Evolutionary conservation across 345 rosid species (phyloP).

Genomic region (Bretschneidera sinensis): DNA sequence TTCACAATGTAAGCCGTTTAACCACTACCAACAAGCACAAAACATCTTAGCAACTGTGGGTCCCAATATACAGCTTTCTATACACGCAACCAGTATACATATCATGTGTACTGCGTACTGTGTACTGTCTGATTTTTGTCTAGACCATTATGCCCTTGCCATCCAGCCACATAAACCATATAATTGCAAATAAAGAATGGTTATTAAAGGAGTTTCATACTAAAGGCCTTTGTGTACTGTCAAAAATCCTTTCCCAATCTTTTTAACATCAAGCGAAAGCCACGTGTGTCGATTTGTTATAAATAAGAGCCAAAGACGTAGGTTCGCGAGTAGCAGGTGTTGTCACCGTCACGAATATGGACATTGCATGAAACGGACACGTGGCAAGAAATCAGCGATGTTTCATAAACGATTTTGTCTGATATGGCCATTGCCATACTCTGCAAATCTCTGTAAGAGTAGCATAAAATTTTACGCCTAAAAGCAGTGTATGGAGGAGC

Average conservation of each 20-base stretch:
- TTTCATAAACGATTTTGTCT: slow-evolving; percentile 3
- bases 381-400: slow-evolving; percentile 14
- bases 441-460: too few relatives aligned
- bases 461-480: background rate
- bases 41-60: background rate
- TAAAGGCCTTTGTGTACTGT: background rate
- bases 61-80: slow-evolving; percentile 12
- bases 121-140: slow-evolving; percentile 11
- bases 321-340: slow-evolving; percentile 14
- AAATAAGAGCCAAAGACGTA: slow-evolving; percentile 7
- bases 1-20: background rate
- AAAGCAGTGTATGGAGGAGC: too few relatives aligned
- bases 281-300: slow-evolving; percentile 20
- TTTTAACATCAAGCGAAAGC: slow-evolving; percentile 4
- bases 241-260: background rate
- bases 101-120: too few relatives aligned
- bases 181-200: background rate
- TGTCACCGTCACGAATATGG: slow-evolving; percentile 19
- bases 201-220: background rate
- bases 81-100: slow-evolving; percentile 1
- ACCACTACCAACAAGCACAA: background rate
- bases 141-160: background rate
- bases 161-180: background rate
- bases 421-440: background rate
- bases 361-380: slow-evolving; percentile 23